phyloP scores from a whole-genome alignment of 2,329 filamentous ascomycete genomes.

The Dactylellina leptospora region DNA sequence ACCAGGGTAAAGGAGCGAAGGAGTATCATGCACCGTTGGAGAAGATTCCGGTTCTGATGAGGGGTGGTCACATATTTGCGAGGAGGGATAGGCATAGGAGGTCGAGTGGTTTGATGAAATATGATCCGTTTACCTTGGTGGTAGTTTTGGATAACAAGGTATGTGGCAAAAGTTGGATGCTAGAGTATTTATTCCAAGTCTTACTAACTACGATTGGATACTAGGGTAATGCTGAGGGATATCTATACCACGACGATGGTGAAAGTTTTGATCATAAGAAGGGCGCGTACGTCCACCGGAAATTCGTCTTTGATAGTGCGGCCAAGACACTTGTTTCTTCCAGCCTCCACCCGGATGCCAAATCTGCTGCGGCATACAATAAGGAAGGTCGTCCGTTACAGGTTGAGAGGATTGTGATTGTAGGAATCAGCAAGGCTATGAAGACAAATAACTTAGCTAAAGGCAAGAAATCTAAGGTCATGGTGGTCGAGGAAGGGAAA shows the following conservation, averaged over 20 bases:
- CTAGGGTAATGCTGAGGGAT: constrained; percentile 73
- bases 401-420: constrained; percentile 83
- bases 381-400: constrained; percentile 79
- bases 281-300: constrained; percentile 87
- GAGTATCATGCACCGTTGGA: constrained; percentile 81
- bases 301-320: constrained; percentile 71
- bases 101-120: constrained; percentile 85
- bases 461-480: constrained; percentile 74
- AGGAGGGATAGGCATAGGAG: constrained; percentile 72
- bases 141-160: constrained; percentile 74
- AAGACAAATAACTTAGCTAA: constrained; percentile 68
- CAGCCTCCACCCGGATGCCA: constrained; percentile 66
- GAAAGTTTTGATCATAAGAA: constrained; percentile 87
- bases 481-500: constrained; percentile 65
- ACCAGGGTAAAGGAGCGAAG: constrained; percentile 75
- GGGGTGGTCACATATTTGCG: constrained; percentile 88
- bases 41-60: constrained; percentile 88
- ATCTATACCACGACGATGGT: constrained; percentile 90
- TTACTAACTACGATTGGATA: not conserved
- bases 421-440: constrained; percentile 64
- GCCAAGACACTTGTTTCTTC: constrained; percentile 71
- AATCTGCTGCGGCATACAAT: constrained; percentile 70
- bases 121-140: constrained; percentile 92
- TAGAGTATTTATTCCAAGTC: not conserved
- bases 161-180: too few species aligned